Conservation (phyloP, 768 basidiomycete genomes). For the Pholiota microspora region DNA sequence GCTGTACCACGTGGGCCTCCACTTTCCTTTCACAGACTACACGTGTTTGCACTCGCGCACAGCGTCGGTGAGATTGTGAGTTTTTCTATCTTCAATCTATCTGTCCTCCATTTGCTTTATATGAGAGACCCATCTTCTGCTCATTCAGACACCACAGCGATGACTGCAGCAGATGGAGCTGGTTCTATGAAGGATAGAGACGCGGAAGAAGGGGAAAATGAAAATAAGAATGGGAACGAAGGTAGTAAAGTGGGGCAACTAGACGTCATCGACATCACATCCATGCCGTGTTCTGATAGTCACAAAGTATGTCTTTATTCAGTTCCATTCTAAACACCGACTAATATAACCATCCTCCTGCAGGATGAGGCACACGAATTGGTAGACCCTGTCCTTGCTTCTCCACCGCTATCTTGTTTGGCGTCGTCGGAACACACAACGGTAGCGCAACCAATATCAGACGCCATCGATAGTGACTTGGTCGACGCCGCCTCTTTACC, state of each 20-base stretch:
- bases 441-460: background rate
- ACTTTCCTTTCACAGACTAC: background rate
- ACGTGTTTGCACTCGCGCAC: background rate
- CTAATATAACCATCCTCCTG: background rate
- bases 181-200: background rate
- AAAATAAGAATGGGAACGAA: background rate
- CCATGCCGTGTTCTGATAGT: background rate
- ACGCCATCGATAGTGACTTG: background rate
- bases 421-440: background rate
- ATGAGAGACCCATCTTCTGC: background rate
- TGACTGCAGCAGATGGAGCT: background rate
- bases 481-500: background rate
- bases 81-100: background rate
- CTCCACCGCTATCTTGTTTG: background rate
- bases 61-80: background rate
- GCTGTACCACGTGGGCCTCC: background rate
- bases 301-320: background rate
- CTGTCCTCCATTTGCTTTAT: background rate
- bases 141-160: background rate
- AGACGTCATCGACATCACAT: constrained; percentile 9
- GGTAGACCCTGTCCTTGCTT: background rate
- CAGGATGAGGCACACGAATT: background rate
- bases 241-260: constrained; percentile 5
- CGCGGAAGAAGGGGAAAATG: background rate
- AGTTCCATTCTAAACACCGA: background rate